These are phyloP conservation scores for Puccinellia tenuiflora DNA, from an alignment of 176 grass and related monocot species.

Conservation along the genomic window DNA sequence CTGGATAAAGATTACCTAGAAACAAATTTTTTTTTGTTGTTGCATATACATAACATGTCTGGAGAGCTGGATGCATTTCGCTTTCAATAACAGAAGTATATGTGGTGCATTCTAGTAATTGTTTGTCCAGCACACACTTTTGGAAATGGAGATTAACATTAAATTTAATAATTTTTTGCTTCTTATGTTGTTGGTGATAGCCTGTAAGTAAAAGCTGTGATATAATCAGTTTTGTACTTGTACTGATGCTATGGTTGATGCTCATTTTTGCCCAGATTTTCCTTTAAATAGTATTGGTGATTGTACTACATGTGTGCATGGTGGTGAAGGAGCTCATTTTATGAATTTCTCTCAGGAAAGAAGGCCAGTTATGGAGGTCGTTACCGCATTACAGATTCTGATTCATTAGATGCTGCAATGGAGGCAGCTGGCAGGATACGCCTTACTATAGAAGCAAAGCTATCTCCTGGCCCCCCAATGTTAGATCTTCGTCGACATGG, in stretches of 20 bases:
- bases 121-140: background rate
- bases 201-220: background rate
- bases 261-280: background rate
- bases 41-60: background rate
- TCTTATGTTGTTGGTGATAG: slow-evolving; percentile 1
- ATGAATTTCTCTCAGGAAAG: slow-evolving; percentile 42
- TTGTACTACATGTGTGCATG: background rate
- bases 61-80: background rate
- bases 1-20: background rate
- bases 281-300: slow-evolving; percentile 3
- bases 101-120: background rate
- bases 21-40: background rate
- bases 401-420: slow-evolving; percentile 86
- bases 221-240: background rate
- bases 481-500: slow-evolving; percentile 90
- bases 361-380: slow-evolving; percentile 76
- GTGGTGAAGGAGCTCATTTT: background rate
- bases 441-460: slow-evolving; percentile 83
- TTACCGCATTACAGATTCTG: slow-evolving; percentile 83
- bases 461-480: slow-evolving; percentile 95
- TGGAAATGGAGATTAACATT: slow-evolving; percentile 8
- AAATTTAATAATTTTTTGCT: background rate
- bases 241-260: background rate
- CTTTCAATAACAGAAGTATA: background rate
- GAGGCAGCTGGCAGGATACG: slow-evolving; percentile 82